These are phyloP conservation scores for Vanrija sp. DNA, from an alignment of 1,284 basidiomycete species.

Conservation along the genomic window DNA sequence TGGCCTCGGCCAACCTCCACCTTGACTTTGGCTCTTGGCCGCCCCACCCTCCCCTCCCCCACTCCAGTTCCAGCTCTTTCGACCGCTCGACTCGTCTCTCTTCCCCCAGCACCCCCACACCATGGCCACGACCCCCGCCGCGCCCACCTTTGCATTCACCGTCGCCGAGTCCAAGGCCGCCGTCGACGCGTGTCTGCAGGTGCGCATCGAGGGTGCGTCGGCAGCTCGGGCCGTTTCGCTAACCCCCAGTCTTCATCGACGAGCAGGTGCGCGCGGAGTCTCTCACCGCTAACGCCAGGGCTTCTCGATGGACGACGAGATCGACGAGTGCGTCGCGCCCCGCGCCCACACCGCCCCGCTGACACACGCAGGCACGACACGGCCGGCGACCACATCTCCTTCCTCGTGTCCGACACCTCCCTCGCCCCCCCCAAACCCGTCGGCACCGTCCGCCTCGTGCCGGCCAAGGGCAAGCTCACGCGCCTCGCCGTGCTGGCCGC, in stretches of 20 bases:
- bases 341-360: background rate
- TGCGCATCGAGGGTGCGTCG: conserved; percentile 42
- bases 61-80: background rate
- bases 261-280: conserved; percentile 37
- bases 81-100: no score
- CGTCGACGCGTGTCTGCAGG: conserved; percentile 40
- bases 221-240: background rate
- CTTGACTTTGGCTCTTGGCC: no score
- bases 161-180: conserved; percentile 33
- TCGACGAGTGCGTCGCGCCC: conserved; percentile 32
- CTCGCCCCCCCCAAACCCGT: conserved; percentile 31
- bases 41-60: background rate
- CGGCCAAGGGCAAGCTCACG: conserved; percentile 36
- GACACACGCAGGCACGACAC: conserved; percentile 8
- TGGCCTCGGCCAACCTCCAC: background rate
- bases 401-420: conserved; percentile 3
- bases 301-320: conserved; percentile 36
- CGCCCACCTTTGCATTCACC: conserved; percentile 23
- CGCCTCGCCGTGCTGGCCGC: conserved; percentile 38
- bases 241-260: conserved; percentile 38
- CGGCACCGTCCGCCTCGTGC: conserved; percentile 42
- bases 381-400: conserved; percentile 8
- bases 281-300: conserved; percentile 19
- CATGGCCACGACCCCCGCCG: background rate
- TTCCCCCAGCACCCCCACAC: no score